Evolutionary conservation across 2,329 filamentous ascomycete genomes (phyloP), one percentile per base, ranked within the genome.

Genomic region (Pestalotiopsis fici): DNA sequence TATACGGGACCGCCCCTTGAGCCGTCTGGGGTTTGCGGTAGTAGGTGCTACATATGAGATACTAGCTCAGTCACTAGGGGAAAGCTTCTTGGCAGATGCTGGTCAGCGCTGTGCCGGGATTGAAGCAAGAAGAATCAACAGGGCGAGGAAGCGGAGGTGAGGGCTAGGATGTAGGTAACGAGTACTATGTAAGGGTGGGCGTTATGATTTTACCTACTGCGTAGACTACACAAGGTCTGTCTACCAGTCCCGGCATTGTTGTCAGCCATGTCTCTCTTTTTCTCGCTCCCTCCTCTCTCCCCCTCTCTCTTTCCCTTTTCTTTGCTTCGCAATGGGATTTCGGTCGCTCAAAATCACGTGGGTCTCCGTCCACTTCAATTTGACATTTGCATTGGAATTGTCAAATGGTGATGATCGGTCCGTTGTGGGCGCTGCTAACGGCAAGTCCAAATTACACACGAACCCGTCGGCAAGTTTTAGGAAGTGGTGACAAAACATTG

Each of bases 341-440:
- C 12, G n/a, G 12, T 55, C 50, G 12, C n/a, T 23, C 6, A 11
- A 25, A 25, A 43, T 12, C 37, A 18, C 50, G 50, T 25, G n/a
- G 23, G 21, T 15, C 50, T 25, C 50, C 11, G 21, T 12, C 11
- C 23, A 25, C 11, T 6, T 15, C 23, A 27, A 18, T 18, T 18
- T 59, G 56, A 31, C 21, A 27, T 21, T 31, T 21, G 18, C 9
- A 50, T 50, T 27, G 27, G n/a, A 59, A 13, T 59, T 1, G 23
- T 59, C 56, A 27, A 59, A 27, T 18, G 57, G 11, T 35, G 31
- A 35, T 35, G 31, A 35, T 59, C 57, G 57, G 57, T 31, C 57
- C 57, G 57, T 59, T 31, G 57, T 59, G 57, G 57, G 57, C 57
- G 57, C 31, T 59, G 25, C n/a, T 59, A 31, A 21, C n/a, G 57